Base-by-base conservation (phyloP, 768 basidiomycete species). In the Cantharellus anzutake region DNA sequence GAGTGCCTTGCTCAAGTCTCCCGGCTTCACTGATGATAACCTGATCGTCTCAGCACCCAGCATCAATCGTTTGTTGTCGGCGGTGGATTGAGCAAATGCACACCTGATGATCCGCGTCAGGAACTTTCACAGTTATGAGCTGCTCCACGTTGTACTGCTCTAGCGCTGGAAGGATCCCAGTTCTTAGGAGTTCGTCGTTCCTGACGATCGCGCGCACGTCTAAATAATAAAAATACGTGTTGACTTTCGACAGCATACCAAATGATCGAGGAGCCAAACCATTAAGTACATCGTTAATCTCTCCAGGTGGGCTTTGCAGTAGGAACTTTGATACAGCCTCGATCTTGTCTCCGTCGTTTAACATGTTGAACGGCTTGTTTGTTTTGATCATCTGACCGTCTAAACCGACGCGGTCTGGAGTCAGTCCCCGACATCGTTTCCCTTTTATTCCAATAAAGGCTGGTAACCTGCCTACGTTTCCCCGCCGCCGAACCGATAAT, bases 201-300 rank as follows among this genome's bases (percentile, higher is more conserved):
- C 79, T 78, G 67, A 97, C 82, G 68, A 98, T 87, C 69, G 78
- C 81, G 66, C 92, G 86, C 58, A 97, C 80, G 73, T 97, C 94
- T 93, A 67, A 62, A 64, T 44, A 51, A 44, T 57, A 60, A 60
- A 60, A 60, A 50, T 14, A 44, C 14, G 53, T 50, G 39, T 20
- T 38, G 40, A 34, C 48, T 5, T 48, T 40, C 5, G 37, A 40
- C 14, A 57, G 11, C 56, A 57, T 57, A 29, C 20, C 20, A 29
- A 29, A 29, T 29, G 20, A 1, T 29, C 20, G 20, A 29, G 20
- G 20, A 29, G 20, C 20, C 56, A 14, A 38, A 42, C 90, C 91
- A 66, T 88, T 88, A 59, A 97, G 75, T 16, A 96, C 92, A 72
- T 97, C 93, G 70, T 94, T 96, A 64, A 97, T 91, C 74, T 98